Base-by-base conservation (phyloP, 2,329 filamentous ascomycete species). In the Aureobasidium musti region DNA sequence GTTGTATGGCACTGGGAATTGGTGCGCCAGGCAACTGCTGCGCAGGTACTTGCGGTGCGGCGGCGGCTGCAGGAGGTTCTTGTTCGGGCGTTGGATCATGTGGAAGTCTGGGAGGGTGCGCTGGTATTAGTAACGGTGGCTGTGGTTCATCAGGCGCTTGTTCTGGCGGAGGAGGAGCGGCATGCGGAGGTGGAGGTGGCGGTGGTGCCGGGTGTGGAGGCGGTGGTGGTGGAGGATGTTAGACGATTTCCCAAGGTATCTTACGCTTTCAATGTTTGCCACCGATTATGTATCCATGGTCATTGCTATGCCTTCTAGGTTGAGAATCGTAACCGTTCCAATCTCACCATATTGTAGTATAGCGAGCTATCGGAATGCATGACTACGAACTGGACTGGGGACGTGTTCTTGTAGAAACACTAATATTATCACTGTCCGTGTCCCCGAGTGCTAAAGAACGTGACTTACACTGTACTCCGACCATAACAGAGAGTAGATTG, bases 11-110 rank as follows among this genome's bases (percentile, higher is more conserved):
- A 67, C 69, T 78, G 7, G 72, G 69, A 0, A 33, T 72, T 2
- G 81, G 81, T 0, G 78, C 73, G 21, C 70, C 71, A 30, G 83
- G 83, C 0, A 81, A 80, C 67, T 86, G 84, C 70, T 80, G 76
- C 45, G 76, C 77, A 1, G 82, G 77, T 1, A 85, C 81, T 50
- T 77, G 74, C 67, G 77, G 76, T 60, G 74, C 74, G 8, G 70
- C 72, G 63, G 76, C 72, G 23, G 77, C 74, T 33, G 81, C 74
- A 33, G 81, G 78, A 1, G 80, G 78, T 11, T 82, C 81, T 68
- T 78, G 79, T 21, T 75, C 74, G 53, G 74, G 77, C 35, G 77
- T 77, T 50, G 76, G 77, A 2, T 79, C 79, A 2, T 76, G 80
- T 0, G 79, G 79, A 0, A 71, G 72, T n/a, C 41, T 65, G 56